Evolutionary conservation across 495 filamentous ascomycete genomes (phyloP), one percentile per base, ranked within the genome.

Genomic region (Penicillium chermesinum): DNA sequence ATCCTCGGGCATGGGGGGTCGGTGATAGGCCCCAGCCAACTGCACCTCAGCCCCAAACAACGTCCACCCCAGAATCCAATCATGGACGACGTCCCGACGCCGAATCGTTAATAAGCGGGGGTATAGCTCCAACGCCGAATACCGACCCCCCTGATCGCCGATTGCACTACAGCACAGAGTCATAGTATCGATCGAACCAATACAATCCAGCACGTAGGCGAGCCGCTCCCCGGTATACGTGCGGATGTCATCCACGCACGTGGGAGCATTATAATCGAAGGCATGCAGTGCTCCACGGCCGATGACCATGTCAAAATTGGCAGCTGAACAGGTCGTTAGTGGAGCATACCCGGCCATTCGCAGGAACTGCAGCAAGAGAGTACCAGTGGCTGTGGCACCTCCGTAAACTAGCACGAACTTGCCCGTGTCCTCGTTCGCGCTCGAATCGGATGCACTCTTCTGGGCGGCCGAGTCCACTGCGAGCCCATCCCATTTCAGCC

Each of bases 351-450:
- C 65, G 20, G 59, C 70, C 47, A 75, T 53, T 47, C 69, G 75
- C 20, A 78, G 76, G 22, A 76, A 71, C 47, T 84, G 81, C 13
- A 81, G 77, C 5, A 75, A 78, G 19, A 82, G 64, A n/a, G 74
- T 73, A 0, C 78, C 81, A 2, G 78, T 82, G 7, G 71, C 66
- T 3, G 74, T 73, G 9, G 66, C 70, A 12, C 74, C 76, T 8
- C 81, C 80, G 62, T 80, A 82, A 17, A 84, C 69, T 15, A 84
- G 59, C 21, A 83, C 50, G n/a, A n/a, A n/a, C n/a, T n/a, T n/a
- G n/a, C n/a, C n/a, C 0, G 60, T 54, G 1, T 57, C 49, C 7
- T 41, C 38, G 25, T 60, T 48, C 15, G 53, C 43, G 1, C 53
- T 53, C 5, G 58, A 58, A 0, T 53, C 44, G 1, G 63, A 57